phyloP scores from a whole-genome alignment of 2,329 filamentous ascomycete species.

The Fusarium acutatum region DNA sequence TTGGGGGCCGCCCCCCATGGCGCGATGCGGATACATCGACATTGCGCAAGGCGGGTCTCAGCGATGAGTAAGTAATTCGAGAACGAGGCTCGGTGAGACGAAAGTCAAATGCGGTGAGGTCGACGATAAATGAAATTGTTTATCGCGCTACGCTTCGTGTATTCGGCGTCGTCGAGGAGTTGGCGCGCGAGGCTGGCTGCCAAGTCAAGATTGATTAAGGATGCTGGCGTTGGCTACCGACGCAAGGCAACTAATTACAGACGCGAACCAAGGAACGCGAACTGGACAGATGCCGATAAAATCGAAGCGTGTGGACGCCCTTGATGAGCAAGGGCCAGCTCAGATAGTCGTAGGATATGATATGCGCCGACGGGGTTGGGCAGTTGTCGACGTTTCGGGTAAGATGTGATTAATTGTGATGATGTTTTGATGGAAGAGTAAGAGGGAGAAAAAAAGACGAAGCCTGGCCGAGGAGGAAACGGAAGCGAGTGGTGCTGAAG shows the following conservation, averaged over 20 bases:
- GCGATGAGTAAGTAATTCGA: slow-evolving; percentile 19
- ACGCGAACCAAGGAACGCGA: slow-evolving; percentile 31
- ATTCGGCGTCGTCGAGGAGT: slow-evolving; percentile 18
- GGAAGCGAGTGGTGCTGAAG: slow-evolving; percentile 31
- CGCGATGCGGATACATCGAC: slow-evolving; percentile 92
- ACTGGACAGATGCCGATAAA: neutral
- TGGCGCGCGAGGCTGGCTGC: slow-evolving; percentile 34
- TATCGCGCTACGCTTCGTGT: slow-evolving; percentile 12
- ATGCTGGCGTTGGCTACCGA: slow-evolving; percentile 25
- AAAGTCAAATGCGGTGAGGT: neutral
- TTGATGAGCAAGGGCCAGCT: slow-evolving; percentile 8
- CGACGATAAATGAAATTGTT: neutral
- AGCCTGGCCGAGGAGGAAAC: slow-evolving; percentile 37
- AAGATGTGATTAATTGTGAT: slow-evolving; percentile 27
- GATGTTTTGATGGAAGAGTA: slow-evolving; percentile 42
- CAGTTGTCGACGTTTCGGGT: slow-evolving; percentile 27
- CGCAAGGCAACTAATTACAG: slow-evolving; percentile 11
- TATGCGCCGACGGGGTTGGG: slow-evolving; percentile 6
- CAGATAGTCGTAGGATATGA: neutral
- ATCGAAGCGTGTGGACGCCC: neutral
- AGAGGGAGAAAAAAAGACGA: slow-evolving; percentile 42
- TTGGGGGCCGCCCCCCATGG: slow-evolving; percentile 76
- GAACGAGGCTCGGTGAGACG: slow-evolving; percentile 20
- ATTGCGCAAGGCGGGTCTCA: slow-evolving; percentile 49
- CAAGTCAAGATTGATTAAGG: slow-evolving; percentile 13